Evolutionary conservation across 1,284 basidiomycete genomes (phyloP), one percentile per base, ranked within the genome.

Genomic region (Ceratorhiza oryzae-sativae): DNA sequence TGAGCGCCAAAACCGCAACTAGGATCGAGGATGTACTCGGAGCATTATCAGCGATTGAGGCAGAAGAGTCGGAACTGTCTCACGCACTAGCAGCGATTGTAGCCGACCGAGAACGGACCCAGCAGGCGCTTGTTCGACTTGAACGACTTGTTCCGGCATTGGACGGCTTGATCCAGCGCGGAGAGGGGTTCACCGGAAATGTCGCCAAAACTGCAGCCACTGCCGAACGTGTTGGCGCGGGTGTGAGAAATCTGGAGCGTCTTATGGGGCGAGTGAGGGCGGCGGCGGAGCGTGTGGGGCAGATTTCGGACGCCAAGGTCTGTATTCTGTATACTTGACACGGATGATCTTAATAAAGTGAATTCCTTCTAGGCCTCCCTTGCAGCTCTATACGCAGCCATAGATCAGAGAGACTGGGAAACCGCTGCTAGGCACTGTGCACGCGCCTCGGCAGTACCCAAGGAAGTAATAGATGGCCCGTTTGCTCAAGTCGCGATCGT

Each of bases 321-420:
- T 74, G 80, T 76, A 70, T 75, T 15, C 48, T 25, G 9, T 27
- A 27, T 39, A 13, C 36, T 13, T 39, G 8, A 39, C 51, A 13
- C 10, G 15, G 1, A 60, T 68, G 39, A n/a, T 1, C 58, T 74
- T 32, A 23, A 12, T 62, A 71, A 59, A 68, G 15, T 46, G 59
- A 63, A 46, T 55, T 71, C 63, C 71, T 72, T 73, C 2, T 77
- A 95, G 93, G 89, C 90, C 10, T 94, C 95, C 0, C 83, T 99
- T 27, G 82, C 86, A 34, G 88, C 89, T 18, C 84, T 98, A 8
- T 89, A 91, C 73, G 80, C 84, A 0, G 87, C 93, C 4, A 95
- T 98, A 45, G 91, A 94, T 45, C 85, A 84, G 71, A 87, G 90
- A 75, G 97, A 99, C 79, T 99, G 97, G 96, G 97, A 98, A 79